Evolutionary conservation across 2,329 filamentous ascomycete genomes (phyloP).

Genomic region (Parasarocladium wereldwijsianum): DNA sequence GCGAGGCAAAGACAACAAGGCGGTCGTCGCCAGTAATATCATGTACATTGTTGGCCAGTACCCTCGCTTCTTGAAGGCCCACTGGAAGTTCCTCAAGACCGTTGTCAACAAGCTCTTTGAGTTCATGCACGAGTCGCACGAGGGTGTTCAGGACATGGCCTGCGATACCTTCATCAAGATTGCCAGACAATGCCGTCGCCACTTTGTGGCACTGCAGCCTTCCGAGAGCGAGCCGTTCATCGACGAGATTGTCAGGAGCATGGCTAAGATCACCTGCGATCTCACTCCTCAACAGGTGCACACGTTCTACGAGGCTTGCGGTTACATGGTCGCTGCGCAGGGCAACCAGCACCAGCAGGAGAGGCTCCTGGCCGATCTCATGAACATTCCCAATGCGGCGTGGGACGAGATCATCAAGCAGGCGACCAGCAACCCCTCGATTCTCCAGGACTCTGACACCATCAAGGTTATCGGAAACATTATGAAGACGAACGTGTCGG

Average conservation of each 20-base stretch:
- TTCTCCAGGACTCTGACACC: constrained; percentile 81
- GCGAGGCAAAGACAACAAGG: constrained; percentile 98
- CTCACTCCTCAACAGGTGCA: constrained; percentile 94
- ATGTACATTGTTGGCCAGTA: constrained; percentile 99
- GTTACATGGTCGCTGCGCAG: constrained; percentile 97
- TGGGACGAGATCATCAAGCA: constrained; percentile 92
- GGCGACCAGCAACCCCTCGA: constrained; percentile 71
- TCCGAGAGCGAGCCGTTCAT: constrained; percentile 95
- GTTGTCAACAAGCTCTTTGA: constrained; percentile 99
- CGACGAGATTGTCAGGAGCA: constrained; percentile 91
- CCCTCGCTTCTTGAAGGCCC: constrained; percentile 92
- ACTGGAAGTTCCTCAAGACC: constrained; percentile 99
- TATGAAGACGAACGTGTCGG: constrained; percentile 99
- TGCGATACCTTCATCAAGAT: constrained; percentile 99
- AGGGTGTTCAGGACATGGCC: constrained; percentile 99
- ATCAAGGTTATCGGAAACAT: constrained; percentile 99
- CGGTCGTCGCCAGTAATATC: constrained; percentile 96
- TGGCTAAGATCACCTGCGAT: constrained; percentile 91
- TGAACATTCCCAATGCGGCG: constrained; percentile 83
- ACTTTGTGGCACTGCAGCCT: constrained; percentile 91
- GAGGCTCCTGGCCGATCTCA: constrained; percentile 76
- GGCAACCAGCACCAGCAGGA: constrained; percentile 92
- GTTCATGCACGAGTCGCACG: constrained; percentile 99
- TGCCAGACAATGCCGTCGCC: constrained; percentile 90
- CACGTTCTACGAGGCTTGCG: constrained; percentile 97